phyloP scores from a whole-genome alignment of 441 rosid genomes.

The Syzygium syzygioides region DNA sequence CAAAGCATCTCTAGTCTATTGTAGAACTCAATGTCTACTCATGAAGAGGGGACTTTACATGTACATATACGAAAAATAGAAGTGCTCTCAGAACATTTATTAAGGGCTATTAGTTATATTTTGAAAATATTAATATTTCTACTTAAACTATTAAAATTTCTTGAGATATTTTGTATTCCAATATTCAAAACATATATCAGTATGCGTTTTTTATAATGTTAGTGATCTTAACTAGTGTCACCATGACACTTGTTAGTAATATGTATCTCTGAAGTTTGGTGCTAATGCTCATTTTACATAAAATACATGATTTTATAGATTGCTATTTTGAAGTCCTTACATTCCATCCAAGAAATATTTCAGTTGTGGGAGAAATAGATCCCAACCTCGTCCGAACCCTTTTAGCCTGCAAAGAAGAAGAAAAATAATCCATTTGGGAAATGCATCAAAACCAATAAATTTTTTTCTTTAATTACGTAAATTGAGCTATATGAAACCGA shows the following conservation, averaged over 20 bases:
- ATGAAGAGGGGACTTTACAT: neutral
- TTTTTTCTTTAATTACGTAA: neutral
- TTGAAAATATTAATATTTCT: neutral
- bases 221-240: neutral
- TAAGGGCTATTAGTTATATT: neutral
- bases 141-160: accelerated
- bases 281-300: neutral
- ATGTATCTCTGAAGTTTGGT: neutral
- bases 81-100: neutral
- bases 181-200: neutral
- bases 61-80: neutral
- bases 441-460: neutral
- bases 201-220: neutral
- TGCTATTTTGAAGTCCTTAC: neutral
- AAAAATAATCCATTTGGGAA: neutral
- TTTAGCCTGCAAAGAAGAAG: accelerated
- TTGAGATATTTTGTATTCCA: neutral
- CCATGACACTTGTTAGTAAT: neutral
- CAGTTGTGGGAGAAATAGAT: neutral
- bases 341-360: neutral
- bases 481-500: accelerated
- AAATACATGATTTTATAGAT: neutral
- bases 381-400: neutral
- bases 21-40: neutral
- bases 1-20: neutral